phyloP scores from a whole-genome alignment of 2,329 filamentous ascomycete species.

The Beauveria sp. region DNA sequence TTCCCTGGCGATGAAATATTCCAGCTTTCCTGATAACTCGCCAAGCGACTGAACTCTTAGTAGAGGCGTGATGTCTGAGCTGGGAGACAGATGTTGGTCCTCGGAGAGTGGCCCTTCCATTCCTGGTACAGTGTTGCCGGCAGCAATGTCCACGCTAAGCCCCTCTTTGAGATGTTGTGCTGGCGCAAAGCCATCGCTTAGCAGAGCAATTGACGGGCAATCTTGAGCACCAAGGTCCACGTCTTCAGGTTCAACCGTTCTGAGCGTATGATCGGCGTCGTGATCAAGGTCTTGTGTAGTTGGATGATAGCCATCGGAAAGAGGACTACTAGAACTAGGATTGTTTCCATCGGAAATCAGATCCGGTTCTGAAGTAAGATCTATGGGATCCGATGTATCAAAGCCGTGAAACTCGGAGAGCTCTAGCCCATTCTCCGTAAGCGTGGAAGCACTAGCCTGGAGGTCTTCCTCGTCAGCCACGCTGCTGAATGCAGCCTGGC shows the following conservation, averaged over 20 bases:
- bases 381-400: constrained; percentile 4
- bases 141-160: not conserved
- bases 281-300: not conserved
- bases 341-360: not conserved
- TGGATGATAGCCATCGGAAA: not conserved
- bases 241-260: not conserved
- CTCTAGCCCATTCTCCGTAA: not conserved
- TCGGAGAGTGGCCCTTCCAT: not conserved
- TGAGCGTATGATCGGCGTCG: not conserved
- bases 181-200: not conserved
- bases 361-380: constrained; percentile 9
- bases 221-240: not conserved
- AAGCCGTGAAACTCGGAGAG: not conserved
- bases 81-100: constrained; percentile 17
- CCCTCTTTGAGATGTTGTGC: not conserved
- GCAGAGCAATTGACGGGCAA: not conserved
- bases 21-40: constrained; percentile 28
- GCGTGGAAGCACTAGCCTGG: not conserved
- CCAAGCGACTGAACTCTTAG: constrained; percentile 8
- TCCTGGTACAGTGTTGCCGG: not conserved
- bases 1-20: constrained; percentile 33
- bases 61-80: constrained; percentile 17
- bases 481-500: constrained; percentile 14
- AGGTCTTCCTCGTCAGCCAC: constrained; percentile 18
- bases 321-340: not conserved